These are phyloP conservation scores for Oehlia diaphana DNA, from an alignment of 192 early-diverging fungal species.

Conservation along the genomic window DNA sequence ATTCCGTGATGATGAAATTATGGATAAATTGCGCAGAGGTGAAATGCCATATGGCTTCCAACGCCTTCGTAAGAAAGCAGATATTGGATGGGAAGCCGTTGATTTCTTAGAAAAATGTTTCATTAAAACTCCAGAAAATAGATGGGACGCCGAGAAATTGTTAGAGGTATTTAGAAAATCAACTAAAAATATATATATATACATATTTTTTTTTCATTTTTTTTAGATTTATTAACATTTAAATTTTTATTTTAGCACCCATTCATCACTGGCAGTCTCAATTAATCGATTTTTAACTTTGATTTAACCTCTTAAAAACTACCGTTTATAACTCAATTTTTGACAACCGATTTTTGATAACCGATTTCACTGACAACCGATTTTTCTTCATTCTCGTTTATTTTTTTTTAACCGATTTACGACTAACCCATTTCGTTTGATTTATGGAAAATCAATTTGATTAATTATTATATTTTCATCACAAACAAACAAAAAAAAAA, in stretches of 20 bases:
- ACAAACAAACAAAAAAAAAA: too few relatives aligned
- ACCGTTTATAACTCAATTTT: background rate
- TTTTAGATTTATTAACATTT: background rate
- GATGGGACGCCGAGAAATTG: conserved; percentile 25
- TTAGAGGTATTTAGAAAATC: background rate
- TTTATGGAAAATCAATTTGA: too few relatives aligned
- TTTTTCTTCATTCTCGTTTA: background rate
- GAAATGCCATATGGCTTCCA: conserved; percentile 21
- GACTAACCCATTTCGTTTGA: too few relatives aligned
- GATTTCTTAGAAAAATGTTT: conserved; percentile 28
- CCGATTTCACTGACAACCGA: background rate
- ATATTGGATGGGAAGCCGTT: conserved; percentile 29
- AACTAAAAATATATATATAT: too few relatives aligned
- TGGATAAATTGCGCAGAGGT: conserved; percentile 11
- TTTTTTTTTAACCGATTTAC: background rate
- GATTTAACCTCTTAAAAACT: background rate
- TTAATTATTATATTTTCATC: too few relatives aligned
- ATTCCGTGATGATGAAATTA: conserved; percentile 22
- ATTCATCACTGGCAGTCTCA: background rate
- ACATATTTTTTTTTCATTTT: background rate
- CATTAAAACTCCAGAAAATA: background rate
- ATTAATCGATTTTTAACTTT: background rate
- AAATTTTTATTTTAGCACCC: conserved; percentile 16
- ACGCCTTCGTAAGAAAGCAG: conserved; percentile 25
- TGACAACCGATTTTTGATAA: background rate